Evolutionary conservation across 2,329 filamentous ascomycete species (phyloP).

Genomic region (Fusarium xyrophilum): DNA sequence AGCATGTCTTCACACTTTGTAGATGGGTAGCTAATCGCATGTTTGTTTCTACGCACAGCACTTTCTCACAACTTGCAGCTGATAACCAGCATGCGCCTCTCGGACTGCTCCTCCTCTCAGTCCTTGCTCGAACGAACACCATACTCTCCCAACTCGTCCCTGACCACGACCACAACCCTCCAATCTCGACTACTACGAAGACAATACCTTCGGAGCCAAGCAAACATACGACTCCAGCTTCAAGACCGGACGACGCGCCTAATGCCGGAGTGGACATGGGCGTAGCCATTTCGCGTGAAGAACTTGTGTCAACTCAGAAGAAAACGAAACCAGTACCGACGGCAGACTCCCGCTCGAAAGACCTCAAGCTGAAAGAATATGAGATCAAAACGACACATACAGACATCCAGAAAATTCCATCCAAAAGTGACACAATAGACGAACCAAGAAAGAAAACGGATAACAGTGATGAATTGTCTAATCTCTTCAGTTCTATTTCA

Average conservation of each 20-base stretch:
- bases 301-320: constrained; percentile 14
- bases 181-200: background rate
- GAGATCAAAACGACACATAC: constrained; percentile 6
- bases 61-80: constrained; percentile 73
- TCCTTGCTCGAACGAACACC: constrained; percentile 65
- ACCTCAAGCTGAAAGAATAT: background rate
- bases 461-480: constrained; percentile 71
- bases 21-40: background rate
- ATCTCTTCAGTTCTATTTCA: constrained; percentile 51
- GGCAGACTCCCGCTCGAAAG: background rate
- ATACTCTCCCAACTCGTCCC: constrained; percentile 50
- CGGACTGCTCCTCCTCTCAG: constrained; percentile 71
- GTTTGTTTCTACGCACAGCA: constrained; percentile 45
- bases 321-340: background rate
- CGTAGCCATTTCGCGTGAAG: constrained; percentile 42
- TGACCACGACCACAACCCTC: background rate
- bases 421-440: constrained; percentile 47
- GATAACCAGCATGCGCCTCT: constrained; percentile 77
- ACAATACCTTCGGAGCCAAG: background rate
- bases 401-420: constrained; percentile 35
- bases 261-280: constrained; percentile 38
- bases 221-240: background rate
- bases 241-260: background rate
- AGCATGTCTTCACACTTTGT: background rate
- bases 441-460: constrained; percentile 64